Conservation (phyloP, 2,329 filamentous ascomycete species). For the Fusarium sp. region DNA sequence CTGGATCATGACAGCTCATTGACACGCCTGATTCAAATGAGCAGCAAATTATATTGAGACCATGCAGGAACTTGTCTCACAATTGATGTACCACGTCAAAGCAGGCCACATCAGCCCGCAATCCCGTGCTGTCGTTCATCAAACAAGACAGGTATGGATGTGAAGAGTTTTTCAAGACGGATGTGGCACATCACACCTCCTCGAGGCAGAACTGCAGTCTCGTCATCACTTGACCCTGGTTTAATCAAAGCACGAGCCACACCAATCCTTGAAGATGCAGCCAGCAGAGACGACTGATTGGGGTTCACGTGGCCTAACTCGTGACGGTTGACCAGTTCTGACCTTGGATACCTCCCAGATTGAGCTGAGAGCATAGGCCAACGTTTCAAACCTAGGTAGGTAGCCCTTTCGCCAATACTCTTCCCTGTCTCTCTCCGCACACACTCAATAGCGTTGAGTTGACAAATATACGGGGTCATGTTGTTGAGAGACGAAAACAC, state of each 20-base stretch:
- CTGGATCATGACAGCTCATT: not conserved
- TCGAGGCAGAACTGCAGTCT: not conserved
- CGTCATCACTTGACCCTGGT: not conserved
- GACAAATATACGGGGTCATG: not conserved
- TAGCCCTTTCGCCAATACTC: not conserved
- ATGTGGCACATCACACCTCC: not conserved
- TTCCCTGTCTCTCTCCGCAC: not conserved
- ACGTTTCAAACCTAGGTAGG: not conserved
- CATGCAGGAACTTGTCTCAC: not conserved
- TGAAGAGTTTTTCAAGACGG: not conserved
- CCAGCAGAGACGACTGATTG: not conserved
- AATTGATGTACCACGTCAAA: not conserved
- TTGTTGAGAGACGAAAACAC: not conserved
- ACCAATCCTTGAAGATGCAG: not conserved
- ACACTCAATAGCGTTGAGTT: not conserved
- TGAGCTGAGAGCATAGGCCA: not conserved
- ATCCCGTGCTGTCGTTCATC: not conserved
- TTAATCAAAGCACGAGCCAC: not conserved
- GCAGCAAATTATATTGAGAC: not conserved
- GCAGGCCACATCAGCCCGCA: not conserved
- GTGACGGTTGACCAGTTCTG: not conserved
- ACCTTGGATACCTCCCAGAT: not conserved
- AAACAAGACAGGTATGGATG: not conserved
- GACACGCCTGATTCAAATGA: not conserved
- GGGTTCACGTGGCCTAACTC: not conserved